Conservation (phyloP, 805 yeast genomes). For the Torulaspora gathmanii region DNA sequence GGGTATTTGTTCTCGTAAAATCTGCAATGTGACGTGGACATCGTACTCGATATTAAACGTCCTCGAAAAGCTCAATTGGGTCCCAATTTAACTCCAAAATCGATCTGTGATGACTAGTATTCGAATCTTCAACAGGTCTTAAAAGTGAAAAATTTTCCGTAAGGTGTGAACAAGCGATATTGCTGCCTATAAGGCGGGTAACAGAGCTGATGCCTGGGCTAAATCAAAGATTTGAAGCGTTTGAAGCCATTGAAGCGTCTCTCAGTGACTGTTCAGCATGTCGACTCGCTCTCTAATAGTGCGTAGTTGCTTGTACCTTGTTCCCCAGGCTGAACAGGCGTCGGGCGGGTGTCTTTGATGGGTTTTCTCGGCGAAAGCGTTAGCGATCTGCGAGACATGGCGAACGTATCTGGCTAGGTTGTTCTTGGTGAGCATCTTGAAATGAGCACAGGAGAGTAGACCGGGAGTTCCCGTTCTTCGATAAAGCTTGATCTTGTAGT, state of each 20-base stretch:
- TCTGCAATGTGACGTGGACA: conserved; percentile 90
- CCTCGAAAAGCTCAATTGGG: conserved; percentile 1
- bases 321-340: conserved; percentile 23
- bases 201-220: background rate
- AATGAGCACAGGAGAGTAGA: conserved; percentile 68
- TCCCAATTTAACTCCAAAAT: background rate
- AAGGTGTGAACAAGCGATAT: background rate
- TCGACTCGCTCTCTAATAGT: conserved; percentile 10
- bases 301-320: conserved; percentile 12
- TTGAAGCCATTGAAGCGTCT: background rate
- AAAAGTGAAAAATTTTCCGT: conserved; percentile 3
- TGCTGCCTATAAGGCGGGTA: background rate
- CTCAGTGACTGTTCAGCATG: background rate
- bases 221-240: background rate
- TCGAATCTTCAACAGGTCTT: background rate
- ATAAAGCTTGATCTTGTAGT: conserved; percentile 59
- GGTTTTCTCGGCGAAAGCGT: conserved; percentile 74
- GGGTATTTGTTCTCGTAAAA: conserved; percentile 98
- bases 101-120: background rate
- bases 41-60: conserved; percentile 25
- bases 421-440: conserved; percentile 60
- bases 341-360: conserved; percentile 34
- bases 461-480: conserved; percentile 71
- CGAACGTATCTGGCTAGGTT: conserved; percentile 62
- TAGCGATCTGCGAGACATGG: conserved; percentile 59